Evolutionary conservation across 371 early-diverging fungal genomes (phyloP).

Genomic region (Mucor indicus): DNA sequence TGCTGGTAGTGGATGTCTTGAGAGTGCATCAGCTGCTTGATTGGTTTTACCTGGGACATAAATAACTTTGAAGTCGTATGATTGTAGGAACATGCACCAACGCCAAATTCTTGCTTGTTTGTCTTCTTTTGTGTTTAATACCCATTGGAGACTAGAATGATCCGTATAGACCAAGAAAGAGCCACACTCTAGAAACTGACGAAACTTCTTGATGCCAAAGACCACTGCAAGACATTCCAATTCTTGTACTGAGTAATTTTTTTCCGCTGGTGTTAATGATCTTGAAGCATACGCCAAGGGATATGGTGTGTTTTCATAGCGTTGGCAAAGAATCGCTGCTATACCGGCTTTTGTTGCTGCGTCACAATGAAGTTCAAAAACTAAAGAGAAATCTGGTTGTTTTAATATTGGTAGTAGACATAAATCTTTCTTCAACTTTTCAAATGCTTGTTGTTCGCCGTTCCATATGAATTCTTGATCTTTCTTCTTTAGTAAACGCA

Average conservation of each 20-base stretch:
- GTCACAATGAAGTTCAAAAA: constrained; percentile 1
- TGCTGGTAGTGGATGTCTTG: constrained; percentile 1
- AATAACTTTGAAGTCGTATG: constrained; percentile 3
- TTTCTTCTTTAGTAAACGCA: background rate
- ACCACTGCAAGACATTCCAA: background rate
- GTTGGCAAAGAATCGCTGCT: too few relatives aligned
- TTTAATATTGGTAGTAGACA: background rate
- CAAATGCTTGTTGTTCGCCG: background rate
- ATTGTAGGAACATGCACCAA: constrained; percentile 6
- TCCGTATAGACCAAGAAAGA: constrained; percentile 23
- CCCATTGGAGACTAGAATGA: constrained; percentile 14
- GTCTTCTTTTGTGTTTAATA: constrained; percentile 1
- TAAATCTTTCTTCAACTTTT: background rate
- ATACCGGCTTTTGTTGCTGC: background rate
- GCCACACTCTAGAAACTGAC: background rate
- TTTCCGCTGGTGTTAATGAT: background rate
- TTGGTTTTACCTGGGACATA: constrained; percentile 7
- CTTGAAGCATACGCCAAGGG: too few relatives aligned
- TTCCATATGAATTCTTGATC: background rate
- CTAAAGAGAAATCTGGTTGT: background rate
- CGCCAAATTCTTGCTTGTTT: constrained; percentile 3
- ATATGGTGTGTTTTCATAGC: too few relatives aligned
- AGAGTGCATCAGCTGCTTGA: background rate
- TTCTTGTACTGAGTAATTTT: constrained; percentile 3
- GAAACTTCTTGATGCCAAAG: constrained; percentile 4